Evolutionary conservation across 495 filamentous ascomycete genomes (phyloP).

Genomic region (Hamigera avellanea): DNA sequence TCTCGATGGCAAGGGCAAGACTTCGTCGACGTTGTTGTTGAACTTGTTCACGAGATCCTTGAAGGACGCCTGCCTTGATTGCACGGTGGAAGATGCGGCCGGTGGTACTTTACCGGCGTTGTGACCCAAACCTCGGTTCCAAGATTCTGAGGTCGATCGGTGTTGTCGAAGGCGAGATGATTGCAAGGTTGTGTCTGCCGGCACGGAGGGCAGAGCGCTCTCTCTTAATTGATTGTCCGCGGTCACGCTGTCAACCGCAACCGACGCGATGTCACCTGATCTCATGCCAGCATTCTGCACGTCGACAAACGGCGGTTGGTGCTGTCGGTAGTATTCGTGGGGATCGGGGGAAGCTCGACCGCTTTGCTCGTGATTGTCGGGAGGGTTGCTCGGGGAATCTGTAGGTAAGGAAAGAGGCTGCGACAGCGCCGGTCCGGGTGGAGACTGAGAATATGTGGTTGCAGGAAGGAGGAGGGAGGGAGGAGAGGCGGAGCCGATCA

Average conservation of each 20-base stretch:
- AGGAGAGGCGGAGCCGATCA: slow-evolving; percentile 11
- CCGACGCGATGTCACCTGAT: slow-evolving; percentile 15
- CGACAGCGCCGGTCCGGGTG: slow-evolving; percentile 11
- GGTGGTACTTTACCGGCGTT: slow-evolving; percentile 2
- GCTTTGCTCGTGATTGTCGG: slow-evolving; percentile 3
- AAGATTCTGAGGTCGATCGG: slow-evolving; percentile 27
- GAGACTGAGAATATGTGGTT: slow-evolving; percentile 15
- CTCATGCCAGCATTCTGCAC: slow-evolving; percentile 12
- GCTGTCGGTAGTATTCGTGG: slow-evolving; percentile 40
- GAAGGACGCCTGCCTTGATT: slow-evolving; percentile 39
- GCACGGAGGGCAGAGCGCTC: slow-evolving; percentile 18
- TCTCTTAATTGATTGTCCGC: slow-evolving; percentile 8
- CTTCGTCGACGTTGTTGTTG: slow-evolving; percentile 43
- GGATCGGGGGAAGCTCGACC: slow-evolving; percentile 36
- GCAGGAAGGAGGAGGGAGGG: slow-evolving; percentile 14
- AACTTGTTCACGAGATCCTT: slow-evolving; percentile 52
- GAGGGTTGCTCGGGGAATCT: slow-evolving; percentile 8
- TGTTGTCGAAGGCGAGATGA: slow-evolving; percentile 16
- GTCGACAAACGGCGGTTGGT: slow-evolving; percentile 11
- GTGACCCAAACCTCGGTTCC: not conserved
- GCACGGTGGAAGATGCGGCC: slow-evolving; percentile 12
- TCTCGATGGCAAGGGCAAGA: slow-evolving; percentile 34
- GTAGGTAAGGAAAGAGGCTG: slow-evolving; percentile 15
- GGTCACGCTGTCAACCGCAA: slow-evolving; percentile 13
- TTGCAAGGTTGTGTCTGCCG: slow-evolving; percentile 13